Evolutionary conservation across 2,329 filamentous ascomycete genomes (phyloP).

Genomic region (Colletotrichum agaves): DNA sequence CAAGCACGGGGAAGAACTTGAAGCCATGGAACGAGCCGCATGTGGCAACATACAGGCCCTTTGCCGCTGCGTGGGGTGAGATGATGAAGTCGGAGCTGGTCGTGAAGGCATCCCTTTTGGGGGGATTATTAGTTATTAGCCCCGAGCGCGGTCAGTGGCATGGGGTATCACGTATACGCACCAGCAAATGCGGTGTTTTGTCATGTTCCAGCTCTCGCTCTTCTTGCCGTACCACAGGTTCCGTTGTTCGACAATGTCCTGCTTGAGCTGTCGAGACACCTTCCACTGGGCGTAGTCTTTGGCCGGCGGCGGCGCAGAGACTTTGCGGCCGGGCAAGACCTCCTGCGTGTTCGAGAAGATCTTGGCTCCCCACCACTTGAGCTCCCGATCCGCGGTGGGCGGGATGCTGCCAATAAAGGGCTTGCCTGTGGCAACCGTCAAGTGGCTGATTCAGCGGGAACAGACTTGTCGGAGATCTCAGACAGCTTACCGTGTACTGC

Average conservation of each 20-base stretch:
- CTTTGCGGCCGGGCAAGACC: conserved; percentile 60
- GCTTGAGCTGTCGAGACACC: conserved; percentile 63
- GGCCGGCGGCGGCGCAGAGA: conserved; percentile 67
- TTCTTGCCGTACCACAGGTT: conserved; percentile 69
- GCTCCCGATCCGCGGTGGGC: conserved; percentile 58
- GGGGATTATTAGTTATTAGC: too few species aligned
- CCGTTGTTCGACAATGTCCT: conserved; percentile 68
- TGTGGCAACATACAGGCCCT: conserved; percentile 69
- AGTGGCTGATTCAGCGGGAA: not conserved
- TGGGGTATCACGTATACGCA: conserved; percentile 48
- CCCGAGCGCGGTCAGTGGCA: not conserved
- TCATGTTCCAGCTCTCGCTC: conserved; percentile 65
- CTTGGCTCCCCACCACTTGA: conserved; percentile 71
- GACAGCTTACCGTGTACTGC: conserved; percentile 47
- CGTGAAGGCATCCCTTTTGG: conserved; percentile 72
- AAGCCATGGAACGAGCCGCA: conserved; percentile 75
- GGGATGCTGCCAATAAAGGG: conserved; percentile 69
- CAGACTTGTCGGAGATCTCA: conserved; percentile 40
- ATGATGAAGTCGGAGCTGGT: conserved; percentile 71
- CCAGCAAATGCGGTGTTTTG: conserved; percentile 75
- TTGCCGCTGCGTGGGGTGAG: conserved; percentile 61
- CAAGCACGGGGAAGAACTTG: conserved; percentile 74
- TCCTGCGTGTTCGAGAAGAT: conserved; percentile 68
- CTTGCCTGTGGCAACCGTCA: conserved; percentile 49
- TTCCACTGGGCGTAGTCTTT: conserved; percentile 73